Conservation (phyloP, 768 basidiomycete species). For the Cystofilobasidium capitatum region DNA sequence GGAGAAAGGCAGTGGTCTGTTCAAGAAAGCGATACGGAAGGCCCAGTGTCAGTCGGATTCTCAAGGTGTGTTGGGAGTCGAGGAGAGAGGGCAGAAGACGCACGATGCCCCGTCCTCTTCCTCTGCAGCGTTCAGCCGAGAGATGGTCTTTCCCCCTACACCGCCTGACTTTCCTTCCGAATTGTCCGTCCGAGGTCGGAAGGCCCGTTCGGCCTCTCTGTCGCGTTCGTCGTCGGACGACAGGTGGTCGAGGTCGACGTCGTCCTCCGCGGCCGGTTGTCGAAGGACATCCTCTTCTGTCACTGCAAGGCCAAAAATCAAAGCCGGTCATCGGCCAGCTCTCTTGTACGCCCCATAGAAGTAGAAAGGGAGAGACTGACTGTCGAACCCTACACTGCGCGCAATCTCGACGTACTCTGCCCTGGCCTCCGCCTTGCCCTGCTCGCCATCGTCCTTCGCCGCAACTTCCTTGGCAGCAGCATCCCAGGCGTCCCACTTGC, state of each 20-base stretch:
- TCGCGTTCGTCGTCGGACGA: background rate
- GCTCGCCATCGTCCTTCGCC: background rate
- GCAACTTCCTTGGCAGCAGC: background rate
- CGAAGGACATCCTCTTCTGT: background rate
- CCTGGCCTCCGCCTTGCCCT: background rate
- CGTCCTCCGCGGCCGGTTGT: background rate
- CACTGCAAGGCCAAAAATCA: background rate
- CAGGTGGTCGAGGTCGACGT: background rate
- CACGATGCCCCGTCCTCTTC: background rate
- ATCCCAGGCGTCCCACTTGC: constrained; percentile 6
- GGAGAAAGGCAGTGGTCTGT: too few species aligned
- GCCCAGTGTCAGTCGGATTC: too few species aligned
- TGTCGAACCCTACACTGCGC: background rate
- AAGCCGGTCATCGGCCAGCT: background rate
- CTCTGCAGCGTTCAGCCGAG: background rate
- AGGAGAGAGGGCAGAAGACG: background rate
- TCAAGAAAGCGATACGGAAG: too few species aligned
- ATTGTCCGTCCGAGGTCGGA: background rate
- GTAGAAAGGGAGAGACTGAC: background rate
- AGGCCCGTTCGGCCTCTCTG: background rate
- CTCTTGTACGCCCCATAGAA: too few species aligned
- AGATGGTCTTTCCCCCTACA: background rate
- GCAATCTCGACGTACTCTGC: background rate
- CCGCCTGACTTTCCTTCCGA: too few species aligned
- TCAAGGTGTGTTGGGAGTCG: background rate